These are phyloP conservation scores for Adansonia rubrostipa DNA, from an alignment of 441 rosid species.

Conservation along the genomic window DNA sequence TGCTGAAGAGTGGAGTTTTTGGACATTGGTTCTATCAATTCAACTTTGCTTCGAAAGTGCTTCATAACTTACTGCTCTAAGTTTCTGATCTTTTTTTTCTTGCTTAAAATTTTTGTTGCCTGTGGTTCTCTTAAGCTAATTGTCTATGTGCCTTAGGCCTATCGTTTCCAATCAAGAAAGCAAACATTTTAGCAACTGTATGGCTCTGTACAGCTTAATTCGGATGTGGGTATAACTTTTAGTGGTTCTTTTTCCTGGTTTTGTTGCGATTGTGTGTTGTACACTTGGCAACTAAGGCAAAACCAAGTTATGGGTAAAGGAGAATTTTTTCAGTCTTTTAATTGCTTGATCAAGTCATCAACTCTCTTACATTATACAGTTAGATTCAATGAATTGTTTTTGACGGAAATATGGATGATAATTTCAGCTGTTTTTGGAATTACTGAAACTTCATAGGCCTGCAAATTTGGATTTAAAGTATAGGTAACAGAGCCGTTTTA, in stretches of 20 bases:
- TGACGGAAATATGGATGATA: too few species aligned
- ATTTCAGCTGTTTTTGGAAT: not conserved
- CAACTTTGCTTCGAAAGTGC: constrained; percentile 36
- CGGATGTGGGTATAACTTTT: constrained; percentile 27
- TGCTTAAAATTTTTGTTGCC: constrained; percentile 29
- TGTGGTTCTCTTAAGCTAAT: constrained; percentile 49
- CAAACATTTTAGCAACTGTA: constrained; percentile 40
- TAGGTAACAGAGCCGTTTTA: not conserved
- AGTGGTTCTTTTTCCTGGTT: constrained; percentile 21
- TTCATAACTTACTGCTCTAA: constrained; percentile 35
- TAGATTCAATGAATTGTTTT: not conserved
- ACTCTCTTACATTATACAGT: not conserved
- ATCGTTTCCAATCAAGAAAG: constrained; percentile 47
- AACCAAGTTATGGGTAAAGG: constrained; percentile 26
- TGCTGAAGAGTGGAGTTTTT: constrained; percentile 36
- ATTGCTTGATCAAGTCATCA: not conserved
- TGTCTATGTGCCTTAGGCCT: constrained; percentile 45
- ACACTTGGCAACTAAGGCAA: constrained; percentile 31
- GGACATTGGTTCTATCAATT: constrained; percentile 21
- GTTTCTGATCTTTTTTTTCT: constrained; percentile 30
- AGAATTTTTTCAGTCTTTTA: not conserved
- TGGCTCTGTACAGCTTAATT: constrained; percentile 41
- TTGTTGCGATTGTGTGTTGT: constrained; percentile 32
- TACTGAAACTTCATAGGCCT: too few species aligned
- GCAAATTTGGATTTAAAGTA: not conserved